These are phyloP conservation scores for Dictyophora rubrovolvata DNA, from an alignment of 768 basidiomycete genomes.

Conservation along the genomic window DNA sequence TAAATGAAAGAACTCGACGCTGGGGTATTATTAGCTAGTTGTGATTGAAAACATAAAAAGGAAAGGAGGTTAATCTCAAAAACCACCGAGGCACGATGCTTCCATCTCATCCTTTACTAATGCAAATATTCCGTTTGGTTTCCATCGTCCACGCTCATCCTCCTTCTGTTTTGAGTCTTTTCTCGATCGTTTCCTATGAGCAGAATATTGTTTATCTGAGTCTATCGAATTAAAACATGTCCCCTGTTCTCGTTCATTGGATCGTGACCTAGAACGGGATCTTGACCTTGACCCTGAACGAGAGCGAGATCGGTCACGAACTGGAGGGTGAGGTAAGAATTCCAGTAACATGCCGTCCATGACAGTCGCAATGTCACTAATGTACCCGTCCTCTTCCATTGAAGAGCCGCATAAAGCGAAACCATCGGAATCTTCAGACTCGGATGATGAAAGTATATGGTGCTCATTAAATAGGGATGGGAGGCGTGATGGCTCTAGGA, in stretches of 20 bases:
- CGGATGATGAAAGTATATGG: not conserved
- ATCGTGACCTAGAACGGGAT: not conserved
- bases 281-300: not conserved
- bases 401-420: not conserved
- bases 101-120: not conserved
- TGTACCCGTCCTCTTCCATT: not conserved
- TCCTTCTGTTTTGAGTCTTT: not conserved
- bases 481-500: not conserved
- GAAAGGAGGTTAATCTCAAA: not conserved
- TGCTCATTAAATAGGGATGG: not conserved
- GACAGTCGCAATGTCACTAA: not conserved
- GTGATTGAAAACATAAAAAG: not conserved
- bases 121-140: not conserved
- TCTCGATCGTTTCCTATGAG: not conserved
- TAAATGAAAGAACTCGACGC: not conserved
- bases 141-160: constrained; percentile 1
- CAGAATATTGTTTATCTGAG: not conserved
- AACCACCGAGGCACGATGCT: not conserved
- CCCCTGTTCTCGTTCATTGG: not conserved
- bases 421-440: constrained; percentile 2
- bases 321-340: not conserved
- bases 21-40: not conserved
- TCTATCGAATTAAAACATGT: not conserved
- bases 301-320: not conserved
- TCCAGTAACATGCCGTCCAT: not conserved